phyloP scores from a whole-genome alignment of 148 eudicot species.

The Chenopodium formosanum region DNA sequence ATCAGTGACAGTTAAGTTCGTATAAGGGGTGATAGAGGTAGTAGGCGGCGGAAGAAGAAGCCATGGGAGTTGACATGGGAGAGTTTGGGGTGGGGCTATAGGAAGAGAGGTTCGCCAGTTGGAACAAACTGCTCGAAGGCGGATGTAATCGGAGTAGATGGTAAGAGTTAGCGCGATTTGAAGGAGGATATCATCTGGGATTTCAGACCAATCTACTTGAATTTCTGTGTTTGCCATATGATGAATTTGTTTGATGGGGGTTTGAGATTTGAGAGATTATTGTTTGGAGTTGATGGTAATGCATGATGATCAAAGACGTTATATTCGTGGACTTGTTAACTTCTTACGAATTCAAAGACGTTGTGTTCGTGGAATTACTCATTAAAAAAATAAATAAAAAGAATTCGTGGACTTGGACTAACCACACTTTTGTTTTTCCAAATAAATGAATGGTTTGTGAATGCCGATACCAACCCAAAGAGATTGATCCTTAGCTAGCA shows the following conservation, averaged over 20 bases:
- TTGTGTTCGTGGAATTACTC: too few relatives aligned
- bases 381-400: too few relatives aligned
- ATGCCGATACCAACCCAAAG: too few relatives aligned
- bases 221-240: not conserved
- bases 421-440: too few relatives aligned
- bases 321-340: too few relatives aligned
- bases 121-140: slow-evolving; percentile 59
- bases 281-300: not conserved
- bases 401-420: too few relatives aligned
- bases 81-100: slow-evolving; percentile 27
- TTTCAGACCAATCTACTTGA: slow-evolving; percentile 47
- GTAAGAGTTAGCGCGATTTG: slow-evolving; percentile 38
- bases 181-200: slow-evolving; percentile 54
- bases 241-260: too few relatives aligned
- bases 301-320: too few relatives aligned
- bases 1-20: not conserved
- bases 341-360: too few relatives aligned
- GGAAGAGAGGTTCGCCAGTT: slow-evolving; percentile 47
- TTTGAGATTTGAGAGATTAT: not conserved
- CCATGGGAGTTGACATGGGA: slow-evolving; percentile 68
- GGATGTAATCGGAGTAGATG: slow-evolving; percentile 45
- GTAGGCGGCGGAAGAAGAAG: slow-evolving; percentile 44
- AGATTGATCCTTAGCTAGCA: too few relatives aligned
- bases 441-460: too few relatives aligned
- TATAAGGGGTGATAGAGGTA: not conserved